A percentile compares a stretch with the other conserved stretches of the same genome.
phyloP scores from a whole-genome alignment of 192 early-diverging fungal species.

The Kappamyces sp. region DNA sequence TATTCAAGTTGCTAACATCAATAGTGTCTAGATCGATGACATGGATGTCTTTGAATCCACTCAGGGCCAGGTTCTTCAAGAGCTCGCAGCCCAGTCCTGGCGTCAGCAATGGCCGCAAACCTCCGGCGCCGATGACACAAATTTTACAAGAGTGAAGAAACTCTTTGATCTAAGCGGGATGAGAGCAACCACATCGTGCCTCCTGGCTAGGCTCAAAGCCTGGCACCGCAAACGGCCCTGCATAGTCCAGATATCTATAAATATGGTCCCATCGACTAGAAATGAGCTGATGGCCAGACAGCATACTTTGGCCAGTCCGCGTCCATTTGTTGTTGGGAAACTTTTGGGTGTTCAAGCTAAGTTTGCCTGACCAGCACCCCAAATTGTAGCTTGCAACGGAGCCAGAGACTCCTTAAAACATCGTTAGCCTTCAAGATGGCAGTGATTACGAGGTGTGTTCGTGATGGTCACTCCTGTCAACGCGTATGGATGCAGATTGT shows the following conservation, averaged over 20 bases:
- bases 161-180: conserved; percentile 24
- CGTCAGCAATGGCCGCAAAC: no score
- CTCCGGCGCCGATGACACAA: conserved; percentile 64
- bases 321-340: conserved; percentile 12
- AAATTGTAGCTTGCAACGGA: neutral
- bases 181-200: conserved; percentile 12
- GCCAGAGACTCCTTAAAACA: neutral
- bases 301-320: conserved; percentile 10
- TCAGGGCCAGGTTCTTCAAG: conserved; percentile 87
- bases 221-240: conserved; percentile 41
- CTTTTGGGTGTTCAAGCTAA: conserved; percentile 1
- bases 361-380: neutral
- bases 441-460: neutral
- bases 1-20: conserved; percentile 94
- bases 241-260: conserved; percentile 41
- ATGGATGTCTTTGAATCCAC: conserved; percentile 80
- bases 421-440: neutral
- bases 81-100: conserved; percentile 94
- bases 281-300: neutral
- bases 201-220: conserved; percentile 44
- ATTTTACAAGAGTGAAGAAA: conserved; percentile 43
- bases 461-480: no score
- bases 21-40: conserved; percentile 98
- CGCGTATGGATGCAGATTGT: no score
- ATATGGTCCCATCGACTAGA: conserved; percentile 42